These are phyloP conservation scores for Lichtheimia corymbifera DNA, from an alignment of 371 early-diverging fungal species.

Conservation along the genomic window DNA sequence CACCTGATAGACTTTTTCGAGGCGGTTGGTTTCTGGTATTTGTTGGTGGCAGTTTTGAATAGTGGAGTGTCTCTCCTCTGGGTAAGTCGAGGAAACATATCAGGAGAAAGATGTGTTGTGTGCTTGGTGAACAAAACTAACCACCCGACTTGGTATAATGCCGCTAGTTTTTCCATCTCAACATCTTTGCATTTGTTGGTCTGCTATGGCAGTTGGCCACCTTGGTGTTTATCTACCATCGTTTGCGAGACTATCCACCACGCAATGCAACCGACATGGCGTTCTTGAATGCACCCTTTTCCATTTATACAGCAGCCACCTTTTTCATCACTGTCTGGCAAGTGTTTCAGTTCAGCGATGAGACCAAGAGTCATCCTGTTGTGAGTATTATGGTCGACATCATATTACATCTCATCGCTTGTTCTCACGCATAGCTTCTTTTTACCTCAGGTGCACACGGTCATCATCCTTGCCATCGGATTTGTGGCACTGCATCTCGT, in stretches of 20 bases:
- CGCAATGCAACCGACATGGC: conserved; percentile 35
- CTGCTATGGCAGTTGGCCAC: conserved; percentile 47
- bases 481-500: conserved; percentile 45
- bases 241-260: conserved; percentile 48
- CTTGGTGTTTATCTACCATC: conserved; percentile 41
- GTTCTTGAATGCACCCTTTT: conserved; percentile 50
- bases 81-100: conserved; percentile 20
- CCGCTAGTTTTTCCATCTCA: conserved; percentile 30
- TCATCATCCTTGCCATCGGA: conserved; percentile 34
- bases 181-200: conserved; percentile 42
- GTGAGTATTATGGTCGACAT: conserved; percentile 16
- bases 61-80: conserved; percentile 33
- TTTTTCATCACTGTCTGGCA: conserved; percentile 39
- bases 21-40: conserved; percentile 46
- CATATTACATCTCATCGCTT: conserved; percentile 2
- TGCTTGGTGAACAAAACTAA: conserved; percentile 1
- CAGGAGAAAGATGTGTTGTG: background rate
- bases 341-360: conserved; percentile 34
- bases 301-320: conserved; percentile 41
- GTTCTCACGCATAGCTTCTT: conserved; percentile 11
- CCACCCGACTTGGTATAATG: background rate
- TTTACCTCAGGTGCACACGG: conserved; percentile 28
- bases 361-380: conserved; percentile 31
- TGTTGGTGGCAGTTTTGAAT: conserved; percentile 37
- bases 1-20: conserved; percentile 38